Evolutionary conservation across 192 early-diverging fungal species (phyloP), one percentile per base, ranked within the genome.

Genomic region (Chytriomyces confervae): DNA sequence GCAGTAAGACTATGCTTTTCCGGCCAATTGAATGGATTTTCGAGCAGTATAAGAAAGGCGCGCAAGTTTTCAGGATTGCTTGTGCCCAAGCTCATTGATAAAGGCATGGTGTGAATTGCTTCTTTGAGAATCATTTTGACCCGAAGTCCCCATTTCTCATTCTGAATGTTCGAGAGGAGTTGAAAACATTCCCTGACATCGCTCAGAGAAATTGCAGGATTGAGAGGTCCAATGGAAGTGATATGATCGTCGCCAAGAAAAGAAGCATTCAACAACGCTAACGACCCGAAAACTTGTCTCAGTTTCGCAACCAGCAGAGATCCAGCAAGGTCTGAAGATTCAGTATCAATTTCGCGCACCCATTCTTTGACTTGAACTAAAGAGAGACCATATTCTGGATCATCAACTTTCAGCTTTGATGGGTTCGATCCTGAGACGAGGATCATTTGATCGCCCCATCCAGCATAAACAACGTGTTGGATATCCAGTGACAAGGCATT

Each of bases 61-160:
- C 61, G 72, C 53, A 74, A 44, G 18, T 36, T 62, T 46, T 74
- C 72, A 3, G 62, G 62, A 29, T 36, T 43, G 53, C 53, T n/a
- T 5, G n/a, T 61, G 57, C 16, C 13, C 24, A 8, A 61, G 27
- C 24, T 45, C 7, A 23, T 47, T 20, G 20, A 53, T 24, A 8
- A 45, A 62, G 45, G 43, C 10, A 62, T 18, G 13, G 46, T 45
- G 61, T n/a, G 20, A 57, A 18, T n/a, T 16, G 69, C 69, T n/a
- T 74, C 61, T 44, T n/a, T 11, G 11, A 74, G 29, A n/a, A 63
- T 43, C 46, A 13, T 62, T 20, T 63, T 53, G n/a, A 74, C 20
- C 43, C 46, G 53, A 43, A 61, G 72, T 7, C 60, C 72, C 72
- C 72, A 74, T 29, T 27, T 61, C 29, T n/a, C 7, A 61, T 74